Base-by-base conservation (phyloP, 2,329 filamentous ascomycete genomes). In the Trichophyton benhamiae region DNA sequence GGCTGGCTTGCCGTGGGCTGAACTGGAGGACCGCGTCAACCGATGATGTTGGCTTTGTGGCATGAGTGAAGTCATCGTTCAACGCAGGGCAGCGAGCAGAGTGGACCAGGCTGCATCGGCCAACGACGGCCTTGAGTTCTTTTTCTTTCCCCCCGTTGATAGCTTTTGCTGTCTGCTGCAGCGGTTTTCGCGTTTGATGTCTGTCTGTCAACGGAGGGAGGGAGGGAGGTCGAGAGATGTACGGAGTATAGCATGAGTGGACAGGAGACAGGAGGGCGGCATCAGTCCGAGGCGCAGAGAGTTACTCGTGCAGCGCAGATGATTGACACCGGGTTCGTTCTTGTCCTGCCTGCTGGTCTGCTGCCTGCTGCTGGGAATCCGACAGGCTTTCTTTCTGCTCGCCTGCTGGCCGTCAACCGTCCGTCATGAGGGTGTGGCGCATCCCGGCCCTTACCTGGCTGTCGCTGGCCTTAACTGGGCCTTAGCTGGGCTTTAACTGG, bases 381-480 rank as follows among this genome's bases (percentile, higher is more conserved):
- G 46, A 52, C 46, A 52, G 46, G 46, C 46, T 52, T 52, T 6
- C 46, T 49, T 13, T 3, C 25, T 27, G 25, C 25, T 30, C 1
- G 11, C 9, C 2, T 38, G 33, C 33, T 13, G 33, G 27, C 27
- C 9, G 20, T 20, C 20, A 20, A 20, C 20, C 20, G 8, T 13
- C 22, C 22, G 8, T 38, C 33, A 13, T 38, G 20, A 52, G 20
- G 46, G 46, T 22, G 20, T 25, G 46, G 46, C 41, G 41, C 6
- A 17, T 38, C 33, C 33, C 11, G 15, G 41, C 46, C 20, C 27
- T 59, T 44, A 59, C 9, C 57, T 59, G 15, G 3, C 22, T 38
- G 57, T 60, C 57, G 49, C 52, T 61, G 52, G 30, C 36, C 3
- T 58, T 58, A 42, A 44, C 55, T 58, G 48, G 25, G 25, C 48